phyloP scores from a whole-genome alignment of 2,329 filamentous ascomycete species.

The Trichophyton rubrum region DNA sequence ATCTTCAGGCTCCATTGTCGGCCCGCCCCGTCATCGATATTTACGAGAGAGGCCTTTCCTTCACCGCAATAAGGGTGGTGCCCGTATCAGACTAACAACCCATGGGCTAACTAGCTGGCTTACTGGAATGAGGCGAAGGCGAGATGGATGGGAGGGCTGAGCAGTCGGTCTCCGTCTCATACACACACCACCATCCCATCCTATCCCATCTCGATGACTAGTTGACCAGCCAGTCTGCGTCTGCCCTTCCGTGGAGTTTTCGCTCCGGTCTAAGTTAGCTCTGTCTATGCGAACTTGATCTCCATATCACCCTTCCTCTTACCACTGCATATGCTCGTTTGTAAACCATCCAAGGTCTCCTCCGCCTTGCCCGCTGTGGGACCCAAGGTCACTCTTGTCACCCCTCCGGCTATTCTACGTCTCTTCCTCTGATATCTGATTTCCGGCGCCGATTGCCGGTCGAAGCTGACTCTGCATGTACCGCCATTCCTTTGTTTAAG shows the following conservation, averaged over 20 bases:
- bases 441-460: conserved; percentile 1
- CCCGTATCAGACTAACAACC: not conserved
- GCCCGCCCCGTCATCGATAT: not conserved
- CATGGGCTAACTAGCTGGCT: not conserved
- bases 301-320: not conserved
- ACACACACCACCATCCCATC: not conserved
- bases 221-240: not conserved
- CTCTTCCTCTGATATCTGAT: not conserved
- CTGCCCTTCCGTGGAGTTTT: not conserved
- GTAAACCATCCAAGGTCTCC: not conserved
- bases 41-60: not conserved
- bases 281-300: not conserved
- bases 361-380: conserved; percentile 1
- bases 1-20: not conserved
- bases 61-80: not conserved
- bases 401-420: not conserved
- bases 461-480: too few relatives aligned
- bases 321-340: not conserved
- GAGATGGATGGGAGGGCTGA: conserved; percentile 3
- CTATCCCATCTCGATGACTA: not conserved
- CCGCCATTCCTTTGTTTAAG: conserved; percentile 2
- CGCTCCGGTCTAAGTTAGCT: not conserved
- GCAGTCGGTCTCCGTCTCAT: not conserved
- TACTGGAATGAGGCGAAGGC: not conserved
- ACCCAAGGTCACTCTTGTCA: not conserved